Base-by-base conservation (phyloP, 805 yeast genomes). In the Starmera quercuum region DNA sequence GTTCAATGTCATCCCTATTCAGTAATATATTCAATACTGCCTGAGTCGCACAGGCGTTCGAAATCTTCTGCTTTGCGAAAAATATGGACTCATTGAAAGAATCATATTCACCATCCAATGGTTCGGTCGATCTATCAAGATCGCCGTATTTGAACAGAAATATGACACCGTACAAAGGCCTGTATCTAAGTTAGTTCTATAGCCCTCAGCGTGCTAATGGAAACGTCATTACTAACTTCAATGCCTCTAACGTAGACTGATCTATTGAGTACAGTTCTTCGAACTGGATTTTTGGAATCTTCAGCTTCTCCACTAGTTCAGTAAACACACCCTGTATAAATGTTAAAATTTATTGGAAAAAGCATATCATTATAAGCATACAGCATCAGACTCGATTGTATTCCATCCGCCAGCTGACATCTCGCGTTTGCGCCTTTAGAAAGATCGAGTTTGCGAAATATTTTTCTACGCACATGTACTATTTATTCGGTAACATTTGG, bases 41-140 rank as follows among this genome's bases (percentile, higher is more conserved):
- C 46, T 74, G 82, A 1, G 85, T 78, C n/a, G 80, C 85, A 53
- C 85, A 78, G 4, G 85, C 83, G 46, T 78, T 77, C 44, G 73
- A 75, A 34, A 77, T 73, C 19, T 71, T 71, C 48, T 78, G 85
- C 30, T 64, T 64, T 6, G 83, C 83, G 49, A 78, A 78, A 49
- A 73, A 77, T 2, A 78, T 61, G 9, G 52, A 47, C 8, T 45
- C 40, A n/a, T 47, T 48, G 10, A 46, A 46, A 16, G 47, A 56
- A 36, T 67, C 72, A 40, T 64, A 71, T 5, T 42, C 48, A 4
- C 80, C 80, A 34, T 59, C 63, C 11, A 63, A 36, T 3, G 76
- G 75, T 25, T 38, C 42, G 7, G 53, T 31, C 6, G 45, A 24
- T 34, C 64, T 52, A 54, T 62, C 67, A 22, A 57, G 32, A n/a